Percentiles rank a stretch among this genome's conserved stretches.
These are phyloP conservation scores for Epicoccum nigrum DNA, from an alignment of 2,329 filamentous ascomycete species.

Conservation along the genomic window DNA sequence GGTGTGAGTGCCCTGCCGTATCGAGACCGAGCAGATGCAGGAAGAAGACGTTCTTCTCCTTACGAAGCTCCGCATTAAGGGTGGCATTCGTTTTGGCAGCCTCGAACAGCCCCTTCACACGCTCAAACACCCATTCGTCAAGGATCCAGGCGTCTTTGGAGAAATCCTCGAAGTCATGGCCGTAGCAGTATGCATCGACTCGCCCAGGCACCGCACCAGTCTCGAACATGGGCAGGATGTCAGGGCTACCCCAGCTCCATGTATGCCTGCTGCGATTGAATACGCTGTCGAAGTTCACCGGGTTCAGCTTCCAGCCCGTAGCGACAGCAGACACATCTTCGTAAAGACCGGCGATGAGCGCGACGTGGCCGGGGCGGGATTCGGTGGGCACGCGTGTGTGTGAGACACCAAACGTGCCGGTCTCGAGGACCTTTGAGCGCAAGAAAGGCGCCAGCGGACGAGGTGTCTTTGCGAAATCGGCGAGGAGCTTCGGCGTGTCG, in stretches of 20 bases:
- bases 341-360: constrained; percentile 93
- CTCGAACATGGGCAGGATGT: constrained; percentile 97
- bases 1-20: constrained; percentile 82
- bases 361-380: constrained; percentile 94
- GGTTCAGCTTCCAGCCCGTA: constrained; percentile 98
- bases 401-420: constrained; percentile 95
- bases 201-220: constrained; percentile 86
- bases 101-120: constrained; percentile 84
- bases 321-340: constrained; percentile 97
- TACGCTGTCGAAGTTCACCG: constrained; percentile 97
- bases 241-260: constrained; percentile 98
- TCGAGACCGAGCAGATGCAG: constrained; percentile 91
- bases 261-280: constrained; percentile 97
- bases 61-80: constrained; percentile 71
- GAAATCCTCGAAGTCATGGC: constrained; percentile 86
- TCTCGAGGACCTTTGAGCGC: constrained; percentile 82
- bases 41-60: constrained; percentile 94
- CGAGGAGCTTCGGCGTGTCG: constrained; percentile 7
- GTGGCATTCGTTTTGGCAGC: constrained; percentile 79
- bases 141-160: constrained; percentile 79
- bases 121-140: constrained; percentile 95
- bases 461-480: constrained; percentile 57
- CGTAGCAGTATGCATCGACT: constrained; percentile 87
- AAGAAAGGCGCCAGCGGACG: constrained; percentile 89
- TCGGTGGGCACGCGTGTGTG: constrained; percentile 97